Evolutionary conservation across 371 early-diverging fungal genomes (phyloP).

Genomic region (Smittium mucronatum): DNA sequence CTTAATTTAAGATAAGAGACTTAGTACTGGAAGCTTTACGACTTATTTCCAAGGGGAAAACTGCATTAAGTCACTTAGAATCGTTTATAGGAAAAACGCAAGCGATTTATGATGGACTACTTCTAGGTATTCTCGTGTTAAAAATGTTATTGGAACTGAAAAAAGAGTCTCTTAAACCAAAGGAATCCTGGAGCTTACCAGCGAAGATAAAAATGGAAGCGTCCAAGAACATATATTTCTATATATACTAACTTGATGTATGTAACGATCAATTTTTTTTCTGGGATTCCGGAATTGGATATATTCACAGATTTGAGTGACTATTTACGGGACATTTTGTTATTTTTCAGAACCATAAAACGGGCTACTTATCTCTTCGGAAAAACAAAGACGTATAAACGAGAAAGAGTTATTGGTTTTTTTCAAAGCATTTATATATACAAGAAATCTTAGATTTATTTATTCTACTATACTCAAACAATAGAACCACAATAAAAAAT

Average conservation of each 20-base stretch:
- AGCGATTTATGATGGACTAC: slow-evolving; percentile 4
- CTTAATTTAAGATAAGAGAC: not conserved
- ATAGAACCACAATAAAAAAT: not conserved
- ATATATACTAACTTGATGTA: not conserved
- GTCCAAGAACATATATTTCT: not conserved
- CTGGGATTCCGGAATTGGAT: not conserved
- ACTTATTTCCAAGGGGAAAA: not conserved
- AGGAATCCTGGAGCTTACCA: not conserved
- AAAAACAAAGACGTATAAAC: not conserved
- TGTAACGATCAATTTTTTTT: not conserved
- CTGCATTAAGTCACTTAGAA: slow-evolving; percentile 5
- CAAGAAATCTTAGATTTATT: not conserved
- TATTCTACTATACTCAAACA: not conserved
- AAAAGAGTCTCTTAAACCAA: not conserved
- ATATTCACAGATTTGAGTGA: not conserved
- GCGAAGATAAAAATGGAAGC: not conserved
- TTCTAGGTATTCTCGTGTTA: not conserved
- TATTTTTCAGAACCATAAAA: not conserved
- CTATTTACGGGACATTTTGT: not conserved
- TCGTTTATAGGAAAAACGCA: slow-evolving; percentile 11
- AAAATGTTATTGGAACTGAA: not conserved
- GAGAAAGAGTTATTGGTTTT: not conserved
- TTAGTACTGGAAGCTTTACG: not conserved
- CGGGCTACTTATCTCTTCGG: not conserved
- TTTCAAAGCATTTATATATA: not conserved